Conservation (phyloP, 495 filamentous ascomycete species). For the Tuber borchii region DNA sequence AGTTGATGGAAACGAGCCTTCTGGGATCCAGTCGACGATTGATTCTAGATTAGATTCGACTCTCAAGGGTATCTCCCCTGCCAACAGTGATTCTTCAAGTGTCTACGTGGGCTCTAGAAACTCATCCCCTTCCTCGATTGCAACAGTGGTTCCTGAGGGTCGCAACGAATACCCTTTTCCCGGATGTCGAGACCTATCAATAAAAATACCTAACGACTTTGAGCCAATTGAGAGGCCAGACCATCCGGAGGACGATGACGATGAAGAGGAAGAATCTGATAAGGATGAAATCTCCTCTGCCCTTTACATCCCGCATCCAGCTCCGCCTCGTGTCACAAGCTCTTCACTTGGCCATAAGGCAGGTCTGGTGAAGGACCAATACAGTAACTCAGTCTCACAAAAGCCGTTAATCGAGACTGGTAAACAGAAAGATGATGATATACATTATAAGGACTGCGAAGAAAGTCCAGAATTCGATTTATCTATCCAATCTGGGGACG, state of each 20-base stretch:
- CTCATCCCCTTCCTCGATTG: slow-evolving; percentile 18
- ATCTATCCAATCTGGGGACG: slow-evolving; percentile 38
- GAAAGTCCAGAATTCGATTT: slow-evolving; percentile 29
- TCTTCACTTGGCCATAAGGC: slow-evolving; percentile 43
- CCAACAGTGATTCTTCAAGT: slow-evolving; percentile 16
- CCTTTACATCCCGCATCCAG: slow-evolving; percentile 79
- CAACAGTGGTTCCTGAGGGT: slow-evolving; percentile 43
- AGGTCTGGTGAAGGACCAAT: slow-evolving; percentile 33
- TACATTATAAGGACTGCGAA: slow-evolving; percentile 37
- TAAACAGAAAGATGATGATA: slow-evolving; percentile 40
- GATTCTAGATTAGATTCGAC: slow-evolving; percentile 9
- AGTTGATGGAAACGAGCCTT: slow-evolving; percentile 22
- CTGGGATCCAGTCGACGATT: neutral
- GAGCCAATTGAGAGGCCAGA: slow-evolving; percentile 39
- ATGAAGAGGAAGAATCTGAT: slow-evolving; percentile 76
- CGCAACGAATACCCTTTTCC: slow-evolving; percentile 18
- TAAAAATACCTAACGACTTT: slow-evolving; percentile 35
- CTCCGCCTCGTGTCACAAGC: slow-evolving; percentile 49
- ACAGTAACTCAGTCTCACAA: slow-evolving; percentile 37
- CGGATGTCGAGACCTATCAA: slow-evolving; percentile 16
- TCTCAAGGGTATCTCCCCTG: slow-evolving; percentile 24
- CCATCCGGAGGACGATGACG: slow-evolving; percentile 45
- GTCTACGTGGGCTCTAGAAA: neutral
- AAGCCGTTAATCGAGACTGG: slow-evolving; percentile 41
- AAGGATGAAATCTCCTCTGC: slow-evolving; percentile 93